Percentiles rank a stretch among this genome's conserved stretches.
Evolutionary conservation across 2,329 filamentous ascomycete genomes (phyloP).

Genomic region (Paraphaeosphaeria minitans): DNA sequence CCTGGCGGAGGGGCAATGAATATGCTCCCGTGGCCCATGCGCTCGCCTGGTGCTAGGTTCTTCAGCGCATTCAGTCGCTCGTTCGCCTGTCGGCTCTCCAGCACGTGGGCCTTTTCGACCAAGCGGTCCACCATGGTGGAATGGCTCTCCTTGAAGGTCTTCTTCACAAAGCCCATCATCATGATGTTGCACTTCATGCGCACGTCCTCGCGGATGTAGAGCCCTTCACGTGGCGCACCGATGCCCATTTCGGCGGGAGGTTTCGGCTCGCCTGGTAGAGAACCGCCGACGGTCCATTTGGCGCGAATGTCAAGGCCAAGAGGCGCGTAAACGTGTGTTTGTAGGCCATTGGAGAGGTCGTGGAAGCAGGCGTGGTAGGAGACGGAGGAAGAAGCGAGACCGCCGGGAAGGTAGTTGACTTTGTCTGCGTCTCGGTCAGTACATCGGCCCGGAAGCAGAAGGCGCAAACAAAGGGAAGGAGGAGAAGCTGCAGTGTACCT

Average conservation of each 20-base stretch:
- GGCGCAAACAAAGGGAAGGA: background rate
- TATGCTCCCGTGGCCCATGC: constrained; percentile 41
- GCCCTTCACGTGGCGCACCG: constrained; percentile 67
- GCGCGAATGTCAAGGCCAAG: constrained; percentile 79
- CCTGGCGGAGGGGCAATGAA: constrained; percentile 44
- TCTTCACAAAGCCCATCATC: constrained; percentile 78
- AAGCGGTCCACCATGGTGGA: constrained; percentile 66
- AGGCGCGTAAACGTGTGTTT: constrained; percentile 84
- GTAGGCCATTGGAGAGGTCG: constrained; percentile 72
- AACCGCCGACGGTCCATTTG: constrained; percentile 77
- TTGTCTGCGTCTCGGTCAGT: constrained; percentile 57
- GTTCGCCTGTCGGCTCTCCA: constrained; percentile 42
- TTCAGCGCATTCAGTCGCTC: constrained; percentile 38
- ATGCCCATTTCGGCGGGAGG: constrained; percentile 70
- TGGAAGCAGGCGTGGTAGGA: constrained; percentile 82
- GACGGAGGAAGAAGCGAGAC: constrained; percentile 67
- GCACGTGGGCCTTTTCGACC: constrained; percentile 44
- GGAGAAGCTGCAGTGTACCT: constrained; percentile 28
- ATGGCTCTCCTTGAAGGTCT: constrained; percentile 79
- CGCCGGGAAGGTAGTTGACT: constrained; percentile 74
- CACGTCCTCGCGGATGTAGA: constrained; percentile 86
- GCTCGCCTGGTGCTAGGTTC: constrained; percentile 36
- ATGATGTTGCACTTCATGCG: constrained; percentile 81
- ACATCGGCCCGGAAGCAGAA: background rate
- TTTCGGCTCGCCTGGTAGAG: constrained; percentile 70